Evolutionary conservation across 2,329 filamentous ascomycete genomes (phyloP), one percentile per base, ranked within the genome.

Genomic region (Raffaelea arxii): DNA sequence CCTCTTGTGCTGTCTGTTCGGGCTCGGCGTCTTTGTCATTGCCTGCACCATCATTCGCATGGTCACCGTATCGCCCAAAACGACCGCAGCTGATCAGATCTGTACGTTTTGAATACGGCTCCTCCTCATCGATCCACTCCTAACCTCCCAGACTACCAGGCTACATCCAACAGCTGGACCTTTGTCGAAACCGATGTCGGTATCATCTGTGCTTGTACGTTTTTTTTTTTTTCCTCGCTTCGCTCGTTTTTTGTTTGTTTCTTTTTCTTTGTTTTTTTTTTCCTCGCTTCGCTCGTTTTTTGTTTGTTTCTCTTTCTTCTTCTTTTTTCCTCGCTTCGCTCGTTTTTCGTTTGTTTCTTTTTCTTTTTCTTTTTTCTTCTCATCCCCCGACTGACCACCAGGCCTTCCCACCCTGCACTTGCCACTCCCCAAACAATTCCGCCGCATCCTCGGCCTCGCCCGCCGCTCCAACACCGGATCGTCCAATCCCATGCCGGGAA

Each of bases 201-300:
- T 10, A 53, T 53, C 22, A 53, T 53, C 21, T 53, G 51, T 42
- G 51, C 51, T 27, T 53, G 51, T 53, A 41, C 36, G 46, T 51
- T 9, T 30, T 30, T 30, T 30, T 30, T 9, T 9, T 30, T 30
- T 30, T 9, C n/a, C n/a, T n/a, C n/a, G n/a, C n/a, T n/a, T n/a
- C n/a, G n/a, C n/a, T n/a, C n/a, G n/a, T n/a, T 30, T 30, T 30
- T 30, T 9, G 27, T 30, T 30, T 30, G 27, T 9, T 30, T 30
- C 27, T 16, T 30, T 30, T 9, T 30, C 16, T 30, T 30, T 30
- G 9, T 16, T 30, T 9, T 16, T 30, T 16, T 9, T 30, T 9
- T 30, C 9, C 27, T 30, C 65, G 27, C 16, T 16, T 30, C 16
- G 9, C 9, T 30, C 27, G 27, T 9, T 30, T 30, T 9, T 16